A percentile compares a stretch with the other conserved stretches of the same genome.
phyloP scores from a whole-genome alignment of 2,329 filamentous ascomycete genomes.

The Colletotrichum simmondsii region DNA sequence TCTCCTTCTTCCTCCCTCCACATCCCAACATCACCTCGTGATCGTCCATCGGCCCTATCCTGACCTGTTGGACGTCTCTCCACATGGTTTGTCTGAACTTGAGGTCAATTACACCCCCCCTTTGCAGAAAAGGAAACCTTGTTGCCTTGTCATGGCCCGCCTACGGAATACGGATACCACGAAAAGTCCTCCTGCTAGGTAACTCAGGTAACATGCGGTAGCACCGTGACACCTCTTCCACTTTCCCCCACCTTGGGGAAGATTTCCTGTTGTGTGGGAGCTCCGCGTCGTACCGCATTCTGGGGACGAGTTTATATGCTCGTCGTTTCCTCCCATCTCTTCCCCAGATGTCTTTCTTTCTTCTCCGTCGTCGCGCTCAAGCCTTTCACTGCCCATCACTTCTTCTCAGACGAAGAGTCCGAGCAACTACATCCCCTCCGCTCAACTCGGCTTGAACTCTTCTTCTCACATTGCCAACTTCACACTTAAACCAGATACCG shows the following conservation, averaged over 20 bases:
- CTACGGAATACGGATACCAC: neutral
- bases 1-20: too few relatives aligned
- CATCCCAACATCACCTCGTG: slow-evolving; percentile 13
- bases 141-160: slow-evolving; percentile 5
- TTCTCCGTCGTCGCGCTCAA: slow-evolving; percentile 14
- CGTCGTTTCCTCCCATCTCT: slow-evolving; percentile 17
- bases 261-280: slow-evolving; percentile 7
- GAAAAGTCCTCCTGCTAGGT: neutral
- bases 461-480: neutral
- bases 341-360: neutral
- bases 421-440: neutral
- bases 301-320: slow-evolving; percentile 26
- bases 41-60: slow-evolving; percentile 19
- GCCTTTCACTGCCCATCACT: neutral
- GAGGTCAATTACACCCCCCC: neutral
- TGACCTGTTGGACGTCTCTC: slow-evolving; percentile 13
- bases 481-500: neutral
- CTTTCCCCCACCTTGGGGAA: slow-evolving; percentile 5
- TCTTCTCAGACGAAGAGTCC: neutral
- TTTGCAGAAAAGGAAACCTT: neutral
- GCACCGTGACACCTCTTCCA: neutral
- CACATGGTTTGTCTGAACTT: slow-evolving; percentile 27
- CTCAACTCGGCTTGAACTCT: neutral
- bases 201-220: neutral
- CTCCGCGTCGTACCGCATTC: slow-evolving; percentile 9